Percentiles rank a stretch among this genome's conserved stretches.
These are phyloP conservation scores for Canavalia ensiformis DNA, from an alignment of 306 rosid species.

Conservation along the genomic window DNA sequence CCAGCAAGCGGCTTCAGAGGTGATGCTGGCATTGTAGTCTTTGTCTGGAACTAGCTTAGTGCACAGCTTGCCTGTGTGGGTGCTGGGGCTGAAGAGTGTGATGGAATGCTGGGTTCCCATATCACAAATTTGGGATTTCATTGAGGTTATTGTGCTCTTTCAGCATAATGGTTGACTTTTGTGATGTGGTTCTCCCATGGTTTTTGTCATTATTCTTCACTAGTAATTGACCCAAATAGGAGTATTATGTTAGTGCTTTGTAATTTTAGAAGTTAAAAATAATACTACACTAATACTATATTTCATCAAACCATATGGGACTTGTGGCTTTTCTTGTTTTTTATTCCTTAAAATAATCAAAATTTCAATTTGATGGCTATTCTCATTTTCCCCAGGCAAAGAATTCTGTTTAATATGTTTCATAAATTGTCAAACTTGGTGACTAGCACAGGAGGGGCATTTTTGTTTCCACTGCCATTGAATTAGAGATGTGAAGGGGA, in stretches of 20 bases:
- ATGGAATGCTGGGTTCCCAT: constrained; percentile 7
- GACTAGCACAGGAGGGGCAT: background rate
- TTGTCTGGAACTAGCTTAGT: constrained; percentile 18
- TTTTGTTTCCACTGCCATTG: constrained; percentile 14
- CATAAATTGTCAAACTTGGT: constrained; percentile 1
- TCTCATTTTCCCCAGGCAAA: background rate
- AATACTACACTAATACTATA: background rate
- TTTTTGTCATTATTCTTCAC: background rate
- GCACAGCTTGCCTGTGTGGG: background rate
- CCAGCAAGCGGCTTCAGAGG: background rate
- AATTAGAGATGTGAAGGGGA: background rate
- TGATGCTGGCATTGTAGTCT: constrained; percentile 7
- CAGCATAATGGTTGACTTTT: background rate
- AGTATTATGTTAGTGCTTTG: background rate
- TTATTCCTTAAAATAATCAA: constrained; percentile 15
- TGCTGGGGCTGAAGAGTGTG: background rate
- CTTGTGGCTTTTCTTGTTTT: background rate
- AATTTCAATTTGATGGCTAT: background rate
- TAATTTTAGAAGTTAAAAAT: background rate
- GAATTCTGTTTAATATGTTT: constrained; percentile 16
- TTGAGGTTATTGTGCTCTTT: background rate
- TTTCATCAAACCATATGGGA: constrained; percentile 8
- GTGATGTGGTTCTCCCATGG: background rate
- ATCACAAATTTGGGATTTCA: background rate
- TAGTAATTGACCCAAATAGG: background rate